Percentiles rank a stretch among this genome's conserved stretches.
Evolutionary conservation across 2,329 filamentous ascomycete species (phyloP).

Genomic region (Trichoderma sp.): DNA sequence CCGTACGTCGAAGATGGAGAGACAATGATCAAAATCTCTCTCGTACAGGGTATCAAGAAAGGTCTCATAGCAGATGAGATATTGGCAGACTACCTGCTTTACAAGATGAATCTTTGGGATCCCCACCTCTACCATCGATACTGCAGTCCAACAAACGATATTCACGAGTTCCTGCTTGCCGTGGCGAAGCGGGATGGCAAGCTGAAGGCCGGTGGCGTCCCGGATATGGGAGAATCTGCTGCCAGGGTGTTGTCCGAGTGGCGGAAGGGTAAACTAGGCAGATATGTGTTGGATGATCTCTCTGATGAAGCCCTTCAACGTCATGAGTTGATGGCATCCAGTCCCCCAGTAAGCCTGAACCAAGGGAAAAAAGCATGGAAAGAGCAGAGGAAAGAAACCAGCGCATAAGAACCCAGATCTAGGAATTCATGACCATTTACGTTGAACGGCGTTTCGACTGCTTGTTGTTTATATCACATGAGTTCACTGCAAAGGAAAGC

Average conservation of each 20-base stretch:
- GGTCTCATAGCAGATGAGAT: constrained; percentile 75
- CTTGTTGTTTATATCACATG: neutral
- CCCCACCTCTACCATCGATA: constrained; percentile 62
- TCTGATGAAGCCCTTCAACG: constrained; percentile 53
- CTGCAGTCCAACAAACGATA: constrained; percentile 75
- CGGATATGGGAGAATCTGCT: constrained; percentile 70
- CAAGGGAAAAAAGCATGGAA: constrained; percentile 69
- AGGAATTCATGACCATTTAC: neutral
- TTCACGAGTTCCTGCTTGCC: constrained; percentile 66
- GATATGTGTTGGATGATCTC: constrained; percentile 77
- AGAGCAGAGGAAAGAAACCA: constrained; percentile 47
- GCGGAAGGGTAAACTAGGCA: constrained; percentile 72
- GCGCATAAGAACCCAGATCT: neutral
- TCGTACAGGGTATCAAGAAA: constrained; percentile 89
- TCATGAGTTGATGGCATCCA: constrained; percentile 47
- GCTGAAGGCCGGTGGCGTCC: constrained; percentile 68
- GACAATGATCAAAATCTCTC: constrained; percentile 90
- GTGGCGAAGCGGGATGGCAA: constrained; percentile 75
- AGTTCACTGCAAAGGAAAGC: neutral
- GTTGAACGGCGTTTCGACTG: neutral
- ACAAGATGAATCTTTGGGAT: constrained; percentile 69
- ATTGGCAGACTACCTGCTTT: constrained; percentile 88
- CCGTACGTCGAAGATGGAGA: constrained; percentile 84
- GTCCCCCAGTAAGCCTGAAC: constrained; percentile 58
- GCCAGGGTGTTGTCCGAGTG: constrained; percentile 80